Conservation (phyloP, 2,329 filamentous ascomycete genomes). For the Cordyceps tenuipes region DNA sequence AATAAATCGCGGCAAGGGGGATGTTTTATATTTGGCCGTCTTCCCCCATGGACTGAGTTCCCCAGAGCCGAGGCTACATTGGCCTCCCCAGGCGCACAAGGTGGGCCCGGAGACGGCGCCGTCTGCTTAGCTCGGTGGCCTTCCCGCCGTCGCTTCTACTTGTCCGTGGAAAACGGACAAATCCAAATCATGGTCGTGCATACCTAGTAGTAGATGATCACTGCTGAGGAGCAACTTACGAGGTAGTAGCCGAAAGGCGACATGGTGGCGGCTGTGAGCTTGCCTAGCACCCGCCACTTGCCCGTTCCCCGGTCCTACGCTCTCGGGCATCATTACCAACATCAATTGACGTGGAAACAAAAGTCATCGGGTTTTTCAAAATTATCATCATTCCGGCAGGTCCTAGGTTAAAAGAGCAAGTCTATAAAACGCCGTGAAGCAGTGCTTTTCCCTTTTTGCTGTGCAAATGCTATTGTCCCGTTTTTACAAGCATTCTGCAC, state of each 20-base stretch:
- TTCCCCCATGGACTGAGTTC: neutral
- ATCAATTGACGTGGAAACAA: neutral
- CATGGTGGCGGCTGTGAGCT: neutral
- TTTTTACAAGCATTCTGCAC: neutral
- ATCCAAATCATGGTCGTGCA: neutral
- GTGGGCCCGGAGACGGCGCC: neutral
- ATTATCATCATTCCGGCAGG: neutral
- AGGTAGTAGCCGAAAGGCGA: neutral
- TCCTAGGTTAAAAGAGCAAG: neutral
- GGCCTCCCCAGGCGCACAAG: neutral
- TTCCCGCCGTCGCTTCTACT: neutral
- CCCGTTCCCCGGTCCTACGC: too few species aligned
- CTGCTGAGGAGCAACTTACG: neutral
- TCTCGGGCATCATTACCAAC: neutral
- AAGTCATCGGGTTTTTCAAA: neutral
- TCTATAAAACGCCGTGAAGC: slow-evolving; percentile 1
- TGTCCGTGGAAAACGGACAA: neutral
- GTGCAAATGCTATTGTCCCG: neutral
- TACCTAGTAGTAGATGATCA: neutral
- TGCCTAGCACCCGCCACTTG: neutral
- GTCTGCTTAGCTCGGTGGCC: neutral
- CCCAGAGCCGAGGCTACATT: slow-evolving; percentile 7
- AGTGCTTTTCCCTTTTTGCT: neutral
- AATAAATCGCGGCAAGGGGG: neutral
- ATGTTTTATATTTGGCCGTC: too few species aligned